These are phyloP conservation scores for Santalum album DNA, from an alignment of 164 flowering plant species.

Conservation along the genomic window DNA sequence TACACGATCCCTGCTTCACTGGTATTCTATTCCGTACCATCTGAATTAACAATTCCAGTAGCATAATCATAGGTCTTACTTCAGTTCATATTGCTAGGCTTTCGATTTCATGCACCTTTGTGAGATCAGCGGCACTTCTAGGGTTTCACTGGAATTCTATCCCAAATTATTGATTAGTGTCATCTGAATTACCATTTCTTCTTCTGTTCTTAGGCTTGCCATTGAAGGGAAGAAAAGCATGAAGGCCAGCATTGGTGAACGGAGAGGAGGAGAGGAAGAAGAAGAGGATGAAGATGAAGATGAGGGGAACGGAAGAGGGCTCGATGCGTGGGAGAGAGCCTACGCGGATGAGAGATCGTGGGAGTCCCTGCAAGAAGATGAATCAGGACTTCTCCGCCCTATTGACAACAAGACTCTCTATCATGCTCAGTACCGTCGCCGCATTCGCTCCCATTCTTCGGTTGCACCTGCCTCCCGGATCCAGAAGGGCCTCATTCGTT, in stretches of 20 bases:
- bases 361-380: conserved; percentile 89
- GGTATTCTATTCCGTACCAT: too few species aligned
- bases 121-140: too few species aligned
- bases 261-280: conserved; percentile 27
- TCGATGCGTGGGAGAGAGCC: conserved; percentile 71
- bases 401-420: conserved; percentile 51
- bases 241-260: background rate
- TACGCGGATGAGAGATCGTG: conserved; percentile 91
- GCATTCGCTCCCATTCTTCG: conserved; percentile 51
- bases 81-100: too few species aligned
- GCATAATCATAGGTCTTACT: too few species aligned
- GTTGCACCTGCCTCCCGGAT: conserved; percentile 41
- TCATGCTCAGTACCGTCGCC: conserved; percentile 82
- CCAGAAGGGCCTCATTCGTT: conserved; percentile 89
- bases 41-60: too few species aligned
- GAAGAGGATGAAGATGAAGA: conserved; percentile 54
- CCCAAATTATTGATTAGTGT: too few species aligned
- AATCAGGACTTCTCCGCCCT: conserved; percentile 74
- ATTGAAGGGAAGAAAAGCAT: too few species aligned
- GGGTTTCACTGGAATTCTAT: too few species aligned
- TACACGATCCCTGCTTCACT: too few species aligned
- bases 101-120: too few species aligned
- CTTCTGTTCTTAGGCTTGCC: too few species aligned
- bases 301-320: conserved; percentile 26
- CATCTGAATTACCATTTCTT: too few species aligned